Conservation (phyloP, 2,329 filamentous ascomycete genomes). For the Ophiocordyceps camponoti-saundersi region DNA sequence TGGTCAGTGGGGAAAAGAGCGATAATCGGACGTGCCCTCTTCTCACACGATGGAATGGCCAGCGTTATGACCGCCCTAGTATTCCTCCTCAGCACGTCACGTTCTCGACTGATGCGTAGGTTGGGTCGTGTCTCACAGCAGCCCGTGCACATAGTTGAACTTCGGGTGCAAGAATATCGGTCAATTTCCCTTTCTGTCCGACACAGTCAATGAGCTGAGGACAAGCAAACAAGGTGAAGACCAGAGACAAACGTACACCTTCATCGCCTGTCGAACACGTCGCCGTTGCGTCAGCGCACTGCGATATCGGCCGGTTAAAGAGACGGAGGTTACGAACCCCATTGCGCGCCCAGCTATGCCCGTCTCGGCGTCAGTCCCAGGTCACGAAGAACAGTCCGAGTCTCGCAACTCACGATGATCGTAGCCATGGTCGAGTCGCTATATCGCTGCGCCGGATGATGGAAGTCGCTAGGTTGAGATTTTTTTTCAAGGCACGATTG, state of each 20-base stretch:
- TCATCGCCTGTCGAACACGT: constrained; percentile 14
- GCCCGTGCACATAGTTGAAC: constrained; percentile 16
- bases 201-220: not conserved
- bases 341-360: constrained; percentile 17
- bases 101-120: not conserved
- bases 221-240: not conserved
- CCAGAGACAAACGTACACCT: constrained; percentile 6
- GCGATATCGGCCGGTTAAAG: not conserved
- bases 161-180: constrained; percentile 14
- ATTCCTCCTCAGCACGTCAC: not conserved
- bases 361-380: not conserved
- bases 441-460: not conserved
- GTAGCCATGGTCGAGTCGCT: constrained; percentile 6
- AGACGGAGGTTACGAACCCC: constrained; percentile 13
- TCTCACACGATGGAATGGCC: constrained; percentile 9
- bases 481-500: not conserved
- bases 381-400: not conserved
- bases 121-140: constrained; percentile 10
- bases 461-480: not conserved
- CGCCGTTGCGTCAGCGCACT: not conserved
- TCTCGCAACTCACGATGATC: not conserved
- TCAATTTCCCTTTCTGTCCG: constrained; percentile 16
- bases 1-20: not conserved
- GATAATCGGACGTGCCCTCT: not conserved
- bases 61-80: constrained; percentile 14